Evolutionary conservation across 805 yeast species (phyloP), one percentile per base, ranked within the genome.

Genomic region (Yarrowia phangngaensis): DNA sequence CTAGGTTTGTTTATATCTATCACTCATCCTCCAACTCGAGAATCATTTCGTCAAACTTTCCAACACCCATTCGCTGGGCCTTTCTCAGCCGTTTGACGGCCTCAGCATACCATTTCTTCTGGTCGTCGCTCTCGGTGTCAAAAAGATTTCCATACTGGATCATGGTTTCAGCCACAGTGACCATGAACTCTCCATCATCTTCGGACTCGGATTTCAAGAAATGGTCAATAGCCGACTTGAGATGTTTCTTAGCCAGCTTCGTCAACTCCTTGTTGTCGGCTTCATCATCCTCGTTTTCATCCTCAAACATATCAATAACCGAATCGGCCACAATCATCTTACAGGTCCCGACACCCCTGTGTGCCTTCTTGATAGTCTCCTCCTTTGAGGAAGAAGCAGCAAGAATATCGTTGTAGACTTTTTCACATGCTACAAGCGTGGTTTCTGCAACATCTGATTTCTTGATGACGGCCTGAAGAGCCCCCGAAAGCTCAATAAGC

Each of bases 131-230:
- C 20, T 82, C 87, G 19, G 76, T 67, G 7, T 80, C 84, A 53
- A 74, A 70, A 43, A 88, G 62, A 57, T 88, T 89, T 12, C 89
- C 96, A 56, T 84, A 67, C 12, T 83, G 76, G 26, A 90, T 85
- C 58, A 78, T 70, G 1, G 95, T 89, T 64, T 90, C 97, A 1
- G 96, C 95, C 35, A 84, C 73, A 59, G 78, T 76, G 9, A 81
- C 95, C 85, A 90, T 83, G 4, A 83, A 71, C 52, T 80, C 82
- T 0, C 95, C 94, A 30, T 82, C 86, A 35, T 80, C 84, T 14
- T 77, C 79, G 43, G 78, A 78, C 61, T 80, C 76, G 0, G 88
- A 82, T 49, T 69, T 65, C 49, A 70, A 64, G 49, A 88, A 68
- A 58, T 76, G 75, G 28, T 70, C 66, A 19, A 84, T 68, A 0